Evolutionary conservation across 2,329 filamentous ascomycete species (phyloP), one percentile per base, ranked within the genome.

Genomic region (Fusarium sp.): DNA sequence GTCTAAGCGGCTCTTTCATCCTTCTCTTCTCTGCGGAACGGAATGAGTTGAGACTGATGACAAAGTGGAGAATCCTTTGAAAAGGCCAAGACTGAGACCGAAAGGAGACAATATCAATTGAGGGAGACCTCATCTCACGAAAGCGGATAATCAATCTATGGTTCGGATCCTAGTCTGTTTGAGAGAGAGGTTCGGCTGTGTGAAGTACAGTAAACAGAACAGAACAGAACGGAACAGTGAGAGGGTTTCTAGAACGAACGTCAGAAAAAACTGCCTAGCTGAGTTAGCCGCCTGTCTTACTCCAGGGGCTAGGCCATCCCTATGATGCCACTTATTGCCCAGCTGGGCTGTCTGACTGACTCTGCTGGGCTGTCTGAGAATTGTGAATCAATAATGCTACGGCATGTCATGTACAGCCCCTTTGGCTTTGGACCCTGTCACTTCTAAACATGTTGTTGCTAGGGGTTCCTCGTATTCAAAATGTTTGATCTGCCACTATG

Each of bases 381-480:
- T 31, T 28, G 41, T 46, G 44, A 55, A 62, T 52, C 53, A 59
- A 50, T 45, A 52, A 50, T 45, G 46, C 39, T 63, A 37, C 18
- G 12, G 23, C 30, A 45, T 39, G 26, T 50, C 30, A 45, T 39
- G 26, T 50, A 57, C 54, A 57, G 44, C 30, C 39, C 39, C 31
- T 41, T 21, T 39, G 54, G 48, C 31, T 34, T 21, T 39, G 54
- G 48, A 41, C 63, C 51, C 65, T 68, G 53, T 43, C 49, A 49
- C 41, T 51, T 53, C 28, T 30, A 69, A 69, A 62, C 66, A 63
- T 31, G 23, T 19, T 37, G 23, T 19, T 51, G 49, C 39, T 31
- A 30, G 31, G 63, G 61, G 43, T 58, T 63, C 52, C 55, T 69
- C 67, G 67, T 67, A 70, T 69, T 49, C 28, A 58, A n/a, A 37